Base-by-base conservation (phyloP, 352 stramenopile genomes). In the Pythium sp. region DNA sequence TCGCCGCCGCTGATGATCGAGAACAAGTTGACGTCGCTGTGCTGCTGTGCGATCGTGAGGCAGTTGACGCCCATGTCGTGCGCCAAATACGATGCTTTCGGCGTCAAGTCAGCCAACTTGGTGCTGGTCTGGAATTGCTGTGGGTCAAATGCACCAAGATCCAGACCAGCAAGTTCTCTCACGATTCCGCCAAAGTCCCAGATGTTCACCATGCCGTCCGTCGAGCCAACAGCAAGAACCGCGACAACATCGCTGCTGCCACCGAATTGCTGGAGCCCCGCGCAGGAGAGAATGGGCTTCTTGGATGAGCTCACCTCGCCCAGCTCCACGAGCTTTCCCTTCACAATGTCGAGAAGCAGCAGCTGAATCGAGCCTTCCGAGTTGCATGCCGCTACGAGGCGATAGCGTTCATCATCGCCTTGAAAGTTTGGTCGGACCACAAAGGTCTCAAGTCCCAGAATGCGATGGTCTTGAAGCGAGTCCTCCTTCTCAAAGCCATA, bases 1-100 rank as follows among this genome's bases (percentile, higher is more conserved):
- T 96, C 89, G 36, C 89, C 89, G 28, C 87, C 87, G 47, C 82
- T 96, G 64, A 95, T 64, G 47, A 96, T 69, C n/a, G 75, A 62
- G 43, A 95, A 81, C 57, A 77, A 61, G 14, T 38, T 57, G 22
- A 60, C 66, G n/a, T 68, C 69, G 43, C 7, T 51, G 12, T 63
- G 58, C 11, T 46, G 38, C 20, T 62, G 74, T 7, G 76, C 70
- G 22, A 80, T 65, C 26, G 76, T 62, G 43, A 94, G 70, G 68
- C 82, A 93, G 58, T 96, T 96, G 34, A 77, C 73, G 51, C 89
- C 89, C 86, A 96, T 94, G 67, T 94, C 87, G 55, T 96, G 89
- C 0, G 84, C 89, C 34, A 91, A 62, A 67, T 94, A 95, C 58
- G 71, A 81, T 32, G 72, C 76, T 61, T 65, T 76, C 7, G 82